These are phyloP conservation scores for Saccharum hybrid DNA, from an alignment of 202 grass and related monocot species.

Conservation along the genomic window DNA sequence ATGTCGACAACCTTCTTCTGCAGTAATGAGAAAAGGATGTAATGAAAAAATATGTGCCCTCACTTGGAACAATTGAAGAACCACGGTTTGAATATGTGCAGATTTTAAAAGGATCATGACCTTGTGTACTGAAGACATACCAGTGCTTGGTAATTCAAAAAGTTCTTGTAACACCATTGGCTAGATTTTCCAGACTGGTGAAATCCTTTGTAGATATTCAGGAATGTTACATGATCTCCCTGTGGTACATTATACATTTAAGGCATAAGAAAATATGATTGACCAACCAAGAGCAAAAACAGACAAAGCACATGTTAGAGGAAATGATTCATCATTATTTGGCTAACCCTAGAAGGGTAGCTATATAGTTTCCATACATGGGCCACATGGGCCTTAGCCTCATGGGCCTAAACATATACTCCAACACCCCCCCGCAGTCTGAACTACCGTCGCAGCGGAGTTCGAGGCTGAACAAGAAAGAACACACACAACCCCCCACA, in stretches of 20 bases:
- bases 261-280: constrained; percentile 28
- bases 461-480: too few relatives aligned
- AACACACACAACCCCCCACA: too few relatives aligned
- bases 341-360: too few relatives aligned
- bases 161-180: constrained; percentile 99
- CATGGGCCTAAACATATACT: too few relatives aligned
- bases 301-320: neutral
- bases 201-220: constrained; percentile 98
- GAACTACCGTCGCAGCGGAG: too few relatives aligned
- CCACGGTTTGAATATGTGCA: constrained; percentile 28
- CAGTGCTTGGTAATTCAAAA: constrained; percentile 92
- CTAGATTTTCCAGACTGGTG: constrained; percentile 88
- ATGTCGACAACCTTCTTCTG: constrained; percentile 97
- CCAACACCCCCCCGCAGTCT: too few relatives aligned
- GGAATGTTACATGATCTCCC: constrained; percentile 94
- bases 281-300: constrained; percentile 18
- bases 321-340: too few relatives aligned
- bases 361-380: too few relatives aligned
- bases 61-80: constrained; percentile 23
- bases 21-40: constrained; percentile 37
- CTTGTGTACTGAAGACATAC: constrained; percentile 51
- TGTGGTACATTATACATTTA: constrained; percentile 44
- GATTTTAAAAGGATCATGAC: constrained; percentile 16
- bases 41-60: constrained; percentile 35
- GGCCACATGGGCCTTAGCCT: too few relatives aligned